Conservation (phyloP, 345 rosid genomes). For the Lumnitzera racemosa region DNA sequence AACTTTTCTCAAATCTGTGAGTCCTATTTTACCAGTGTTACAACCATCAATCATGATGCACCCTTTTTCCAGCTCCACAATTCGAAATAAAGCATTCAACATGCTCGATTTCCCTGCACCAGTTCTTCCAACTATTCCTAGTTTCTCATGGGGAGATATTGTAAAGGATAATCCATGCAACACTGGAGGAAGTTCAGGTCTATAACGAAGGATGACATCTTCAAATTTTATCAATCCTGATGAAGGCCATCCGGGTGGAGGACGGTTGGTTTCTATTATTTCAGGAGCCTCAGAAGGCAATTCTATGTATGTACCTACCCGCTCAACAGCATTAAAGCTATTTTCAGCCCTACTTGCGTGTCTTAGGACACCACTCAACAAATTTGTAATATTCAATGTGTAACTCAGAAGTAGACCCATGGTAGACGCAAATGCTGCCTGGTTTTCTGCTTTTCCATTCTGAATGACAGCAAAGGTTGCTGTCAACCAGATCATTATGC, state of each 20-base stretch:
- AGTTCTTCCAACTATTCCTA: slow-evolving; percentile 96
- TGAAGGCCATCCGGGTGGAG: slow-evolving; percentile 83
- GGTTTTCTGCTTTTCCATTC: slow-evolving; percentile 57
- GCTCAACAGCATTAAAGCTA: slow-evolving; percentile 91
- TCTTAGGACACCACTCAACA: slow-evolving; percentile 72
- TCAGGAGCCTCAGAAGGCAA: slow-evolving; percentile 83
- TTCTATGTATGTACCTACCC: slow-evolving; percentile 79
- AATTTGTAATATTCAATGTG: slow-evolving; percentile 67
- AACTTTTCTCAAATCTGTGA: slow-evolving; percentile 66
- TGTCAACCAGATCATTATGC: slow-evolving; percentile 89
- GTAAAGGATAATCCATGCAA: slow-evolving; percentile 64
- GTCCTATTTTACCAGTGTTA: slow-evolving; percentile 58
- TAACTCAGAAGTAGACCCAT: slow-evolving; percentile 96
- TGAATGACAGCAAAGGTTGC: slow-evolving; percentile 84
- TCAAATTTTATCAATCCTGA: slow-evolving; percentile 66
- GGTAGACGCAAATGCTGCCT: slow-evolving; percentile 62
- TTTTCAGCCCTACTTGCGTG: slow-evolving; percentile 95
- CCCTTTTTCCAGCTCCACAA: slow-evolving; percentile 80
- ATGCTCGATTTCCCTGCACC: slow-evolving; percentile 96
- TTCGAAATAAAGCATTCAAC: slow-evolving; percentile 87
- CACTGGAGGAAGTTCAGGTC: slow-evolving; percentile 92
- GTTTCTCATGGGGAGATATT: slow-evolving; percentile 63
- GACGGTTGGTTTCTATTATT: slow-evolving; percentile 53
- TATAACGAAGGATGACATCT: slow-evolving; percentile 74
- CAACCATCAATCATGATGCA: slow-evolving; percentile 62